Evolutionary conservation across 148 eudicot species (phyloP).

Genomic region (Spergularia bocconei): DNA sequence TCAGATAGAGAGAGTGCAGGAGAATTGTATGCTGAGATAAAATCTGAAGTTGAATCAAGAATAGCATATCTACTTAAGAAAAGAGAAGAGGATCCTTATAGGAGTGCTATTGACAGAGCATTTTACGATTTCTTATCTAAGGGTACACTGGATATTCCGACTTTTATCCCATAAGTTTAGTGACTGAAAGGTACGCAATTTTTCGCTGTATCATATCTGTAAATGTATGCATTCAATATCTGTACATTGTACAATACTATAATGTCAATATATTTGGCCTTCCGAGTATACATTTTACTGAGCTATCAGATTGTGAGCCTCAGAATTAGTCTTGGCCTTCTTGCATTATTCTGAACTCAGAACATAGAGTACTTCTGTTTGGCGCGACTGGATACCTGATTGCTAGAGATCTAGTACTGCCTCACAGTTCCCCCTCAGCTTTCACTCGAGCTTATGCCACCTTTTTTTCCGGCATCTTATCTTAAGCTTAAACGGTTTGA

Average conservation of each 20-base stretch:
- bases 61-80: conserved; percentile 60
- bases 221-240: not conserved
- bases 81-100: conserved; percentile 78
- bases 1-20: conserved; percentile 51
- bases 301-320: not conserved
- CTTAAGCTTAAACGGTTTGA: not conserved
- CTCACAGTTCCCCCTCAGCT: not conserved
- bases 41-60: conserved; percentile 52
- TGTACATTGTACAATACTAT: not conserved
- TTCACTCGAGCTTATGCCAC: not conserved
- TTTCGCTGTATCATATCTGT: conserved; percentile 4
- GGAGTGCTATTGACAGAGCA: conserved; percentile 53
- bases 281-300: not conserved
- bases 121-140: conserved; percentile 38
- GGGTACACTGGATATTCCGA: conserved; percentile 44
- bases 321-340: not conserved
- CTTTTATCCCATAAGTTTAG: conserved; percentile 54
- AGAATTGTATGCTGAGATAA: conserved; percentile 53
- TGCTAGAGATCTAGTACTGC: not conserved
- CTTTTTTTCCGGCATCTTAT: not conserved
- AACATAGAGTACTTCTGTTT: not conserved
- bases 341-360: not conserved
- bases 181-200: conserved; percentile 18
- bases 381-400: not conserved
- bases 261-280: not conserved